phyloP scores from a whole-genome alignment of 2,329 filamentous ascomycete genomes.

The Sclerotinia glacialis region DNA sequence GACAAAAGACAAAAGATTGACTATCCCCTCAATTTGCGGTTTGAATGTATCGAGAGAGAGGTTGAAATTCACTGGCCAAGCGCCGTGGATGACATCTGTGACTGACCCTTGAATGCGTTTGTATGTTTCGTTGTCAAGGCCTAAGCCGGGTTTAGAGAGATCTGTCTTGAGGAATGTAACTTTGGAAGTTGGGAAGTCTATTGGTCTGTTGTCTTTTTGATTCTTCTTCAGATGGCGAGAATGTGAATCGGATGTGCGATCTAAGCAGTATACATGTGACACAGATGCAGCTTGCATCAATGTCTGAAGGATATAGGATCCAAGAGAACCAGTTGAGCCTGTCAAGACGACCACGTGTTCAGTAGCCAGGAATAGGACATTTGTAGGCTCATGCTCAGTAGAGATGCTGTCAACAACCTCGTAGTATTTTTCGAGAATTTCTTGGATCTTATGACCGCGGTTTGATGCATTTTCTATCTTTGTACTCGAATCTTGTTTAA shows the following conservation, averaged over 20 bases:
- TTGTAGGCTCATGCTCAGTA: not conserved
- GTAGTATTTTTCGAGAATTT: conserved; percentile 6
- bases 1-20: conserved; percentile 40
- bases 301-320: conserved; percentile 46
- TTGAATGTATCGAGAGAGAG: conserved; percentile 40
- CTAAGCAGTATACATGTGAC: conserved; percentile 48
- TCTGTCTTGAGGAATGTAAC: conserved; percentile 51
- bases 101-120: conserved; percentile 24
- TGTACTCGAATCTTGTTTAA: not conserved
- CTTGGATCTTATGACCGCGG: not conserved
- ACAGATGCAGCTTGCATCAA: conserved; percentile 40
- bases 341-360: conserved; percentile 42
- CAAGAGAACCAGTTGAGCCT: conserved; percentile 49
- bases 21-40: conserved; percentile 41
- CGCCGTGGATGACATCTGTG: conserved; percentile 29
- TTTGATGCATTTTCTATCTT: not conserved
- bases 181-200: conserved; percentile 32
- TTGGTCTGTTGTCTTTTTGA: not conserved
- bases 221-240: conserved; percentile 26
- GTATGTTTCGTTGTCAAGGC: conserved; percentile 40
- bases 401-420: not conserved
- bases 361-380: not conserved
- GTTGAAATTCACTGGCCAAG: conserved; percentile 44
- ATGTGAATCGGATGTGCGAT: conserved; percentile 38
- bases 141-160: conserved; percentile 46